These are phyloP conservation scores for Gentiana macrophylla DNA, from an alignment of 257 asterid species.

Conservation along the genomic window DNA sequence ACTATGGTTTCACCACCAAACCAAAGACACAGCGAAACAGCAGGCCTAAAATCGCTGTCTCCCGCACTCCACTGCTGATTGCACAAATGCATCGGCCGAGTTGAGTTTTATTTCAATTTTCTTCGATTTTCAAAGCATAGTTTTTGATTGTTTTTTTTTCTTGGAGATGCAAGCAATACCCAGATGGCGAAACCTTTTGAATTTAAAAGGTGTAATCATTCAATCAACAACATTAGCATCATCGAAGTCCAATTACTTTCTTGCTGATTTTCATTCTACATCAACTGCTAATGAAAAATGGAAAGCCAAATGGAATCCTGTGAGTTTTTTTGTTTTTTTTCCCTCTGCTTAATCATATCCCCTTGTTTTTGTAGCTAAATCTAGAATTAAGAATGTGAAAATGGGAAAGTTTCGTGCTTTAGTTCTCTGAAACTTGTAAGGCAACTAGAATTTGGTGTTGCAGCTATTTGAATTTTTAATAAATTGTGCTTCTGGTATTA, in stretches of 20 bases:
- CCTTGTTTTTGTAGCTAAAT: not conserved
- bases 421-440: not conserved
- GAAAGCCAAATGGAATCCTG: constrained; percentile 41
- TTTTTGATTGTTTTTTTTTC: not conserved
- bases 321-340: constrained; percentile 20
- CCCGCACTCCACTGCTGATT: too few relatives aligned
- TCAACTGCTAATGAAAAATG: constrained; percentile 29
- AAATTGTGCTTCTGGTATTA: too few relatives aligned
- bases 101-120: not conserved
- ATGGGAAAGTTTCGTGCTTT: too few relatives aligned
- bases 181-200: constrained; percentile 45
- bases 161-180: constrained; percentile 42
- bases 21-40: too few relatives aligned
- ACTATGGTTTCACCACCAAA: too few relatives aligned
- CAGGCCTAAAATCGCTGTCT: too few relatives aligned
- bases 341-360: not conserved
- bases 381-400: not conserved
- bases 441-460: not conserved
- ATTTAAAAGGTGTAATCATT: constrained; percentile 24
- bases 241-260: constrained; percentile 16
- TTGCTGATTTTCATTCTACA: constrained; percentile 51
- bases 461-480: not conserved
- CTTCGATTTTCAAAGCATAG: not conserved
- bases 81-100: not conserved
- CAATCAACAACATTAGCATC: constrained; percentile 29